Percentiles rank a stretch among this genome's conserved stretches.
phyloP scores from a whole-genome alignment of 140 eudicot genomes.

The Oenanthe javanica region DNA sequence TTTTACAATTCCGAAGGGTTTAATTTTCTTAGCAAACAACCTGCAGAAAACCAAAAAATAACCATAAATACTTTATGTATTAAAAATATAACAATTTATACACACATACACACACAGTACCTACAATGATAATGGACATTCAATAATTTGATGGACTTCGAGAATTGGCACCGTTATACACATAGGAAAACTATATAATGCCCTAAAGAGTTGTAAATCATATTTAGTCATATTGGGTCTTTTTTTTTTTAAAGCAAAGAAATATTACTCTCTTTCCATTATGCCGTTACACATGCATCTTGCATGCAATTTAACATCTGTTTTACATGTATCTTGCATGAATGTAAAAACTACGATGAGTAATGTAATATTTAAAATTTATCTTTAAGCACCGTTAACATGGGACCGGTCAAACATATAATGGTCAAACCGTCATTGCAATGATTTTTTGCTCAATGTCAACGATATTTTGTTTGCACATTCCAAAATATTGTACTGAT shows the following conservation, averaged over 20 bases:
- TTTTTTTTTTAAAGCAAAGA: too few relatives aligned
- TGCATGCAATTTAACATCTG: neutral
- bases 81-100: neutral
- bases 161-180: neutral
- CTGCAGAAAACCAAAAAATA: conserved; percentile 7
- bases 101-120: neutral
- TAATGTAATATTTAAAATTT: neutral
- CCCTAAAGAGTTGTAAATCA: too few relatives aligned
- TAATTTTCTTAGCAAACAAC: too few relatives aligned
- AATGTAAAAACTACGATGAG: neutral
- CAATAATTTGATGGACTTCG: neutral
- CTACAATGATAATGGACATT: neutral
- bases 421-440: neutral
- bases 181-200: too few relatives aligned
- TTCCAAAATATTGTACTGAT: neutral
- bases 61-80: neutral
- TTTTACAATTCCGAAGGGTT: too few relatives aligned
- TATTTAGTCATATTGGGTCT: too few relatives aligned
- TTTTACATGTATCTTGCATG: neutral
- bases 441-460: too few relatives aligned
- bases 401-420: neutral
- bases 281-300: neutral
- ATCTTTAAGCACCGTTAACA: neutral
- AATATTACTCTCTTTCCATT: too few relatives aligned
- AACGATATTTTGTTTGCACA: neutral